These are phyloP conservation scores for Aegilops longissima DNA, from an alignment of 176 grass and related monocot species.

Conservation along the genomic window DNA sequence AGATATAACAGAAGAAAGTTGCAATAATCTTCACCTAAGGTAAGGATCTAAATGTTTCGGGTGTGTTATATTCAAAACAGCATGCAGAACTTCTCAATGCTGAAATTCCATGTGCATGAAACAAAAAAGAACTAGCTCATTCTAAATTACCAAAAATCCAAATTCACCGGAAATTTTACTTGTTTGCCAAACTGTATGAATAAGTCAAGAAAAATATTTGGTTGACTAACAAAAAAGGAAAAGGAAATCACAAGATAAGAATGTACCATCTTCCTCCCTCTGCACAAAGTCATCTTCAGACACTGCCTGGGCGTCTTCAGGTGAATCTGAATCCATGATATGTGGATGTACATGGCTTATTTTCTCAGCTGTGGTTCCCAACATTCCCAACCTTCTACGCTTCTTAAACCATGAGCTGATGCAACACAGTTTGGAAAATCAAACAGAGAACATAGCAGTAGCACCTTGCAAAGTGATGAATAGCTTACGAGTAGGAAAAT, in stretches of 20 bases:
- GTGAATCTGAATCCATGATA: conserved; percentile 65
- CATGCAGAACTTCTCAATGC: neutral
- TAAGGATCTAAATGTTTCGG: neutral
- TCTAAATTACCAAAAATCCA: neutral
- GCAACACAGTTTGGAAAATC: conserved; percentile 31
- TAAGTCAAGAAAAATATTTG: neutral
- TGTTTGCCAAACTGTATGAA: neutral
- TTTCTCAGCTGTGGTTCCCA: conserved; percentile 37
- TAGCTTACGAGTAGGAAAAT: conserved; percentile 78
- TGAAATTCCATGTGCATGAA: neutral
- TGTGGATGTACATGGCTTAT: conserved; percentile 72
- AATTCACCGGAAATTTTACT: neutral
- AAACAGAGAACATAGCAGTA: conserved; percentile 5
- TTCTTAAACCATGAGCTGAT: conserved; percentile 75
- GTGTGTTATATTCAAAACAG: neutral
- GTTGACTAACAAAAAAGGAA: neutral
- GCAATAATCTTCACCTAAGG: neutral
- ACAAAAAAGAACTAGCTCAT: neutral
- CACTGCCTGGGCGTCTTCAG: conserved; percentile 57
- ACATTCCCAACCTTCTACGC: conserved; percentile 48
- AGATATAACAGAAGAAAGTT: too few relatives aligned
- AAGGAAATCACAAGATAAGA: conserved; percentile 36
- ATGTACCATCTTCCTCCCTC: conserved; percentile 63
- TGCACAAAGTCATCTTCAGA: conserved; percentile 60
- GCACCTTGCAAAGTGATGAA: conserved; percentile 14